phyloP scores from a whole-genome alignment of 2,329 filamentous ascomycete species.

The Aspergillus unguis region DNA sequence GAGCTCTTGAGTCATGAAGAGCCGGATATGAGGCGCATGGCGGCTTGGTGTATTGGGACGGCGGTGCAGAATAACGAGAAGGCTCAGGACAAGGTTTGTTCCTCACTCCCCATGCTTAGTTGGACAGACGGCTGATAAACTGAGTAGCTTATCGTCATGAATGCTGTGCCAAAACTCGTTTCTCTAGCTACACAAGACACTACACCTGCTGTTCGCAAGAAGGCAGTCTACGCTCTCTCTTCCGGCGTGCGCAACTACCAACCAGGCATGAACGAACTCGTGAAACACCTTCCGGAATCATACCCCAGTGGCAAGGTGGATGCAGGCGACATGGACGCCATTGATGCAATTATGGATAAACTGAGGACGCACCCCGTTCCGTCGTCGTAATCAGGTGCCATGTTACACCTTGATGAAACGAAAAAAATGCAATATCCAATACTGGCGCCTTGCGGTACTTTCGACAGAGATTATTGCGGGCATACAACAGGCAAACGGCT shows the following conservation, averaged over 20 bases:
- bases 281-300: slow-evolving; percentile 64
- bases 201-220: slow-evolving; percentile 67
- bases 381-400: slow-evolving; percentile 23
- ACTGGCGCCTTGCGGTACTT: neutral
- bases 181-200: slow-evolving; percentile 60
- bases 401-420: neutral
- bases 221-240: slow-evolving; percentile 85
- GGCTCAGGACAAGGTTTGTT: slow-evolving; percentile 67
- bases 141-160: slow-evolving; percentile 52
- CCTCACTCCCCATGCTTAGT: neutral
- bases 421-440: neutral
- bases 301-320: slow-evolving; percentile 64
- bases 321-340: slow-evolving; percentile 79
- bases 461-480: neutral
- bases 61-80: slow-evolving; percentile 94
- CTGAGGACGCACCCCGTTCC: slow-evolving; percentile 52
- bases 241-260: slow-evolving; percentile 86
- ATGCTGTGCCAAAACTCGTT: slow-evolving; percentile 69
- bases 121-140: neutral
- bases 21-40: slow-evolving; percentile 72
- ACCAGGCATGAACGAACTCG: slow-evolving; percentile 62
- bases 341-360: slow-evolving; percentile 69
- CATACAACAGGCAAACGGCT: neutral
- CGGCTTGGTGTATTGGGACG: slow-evolving; percentile 91
- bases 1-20: slow-evolving; percentile 66